These are phyloP conservation scores for Dittrichia graveolens DNA, from an alignment of 129 eudicot genomes.

Conservation along the genomic window DNA sequence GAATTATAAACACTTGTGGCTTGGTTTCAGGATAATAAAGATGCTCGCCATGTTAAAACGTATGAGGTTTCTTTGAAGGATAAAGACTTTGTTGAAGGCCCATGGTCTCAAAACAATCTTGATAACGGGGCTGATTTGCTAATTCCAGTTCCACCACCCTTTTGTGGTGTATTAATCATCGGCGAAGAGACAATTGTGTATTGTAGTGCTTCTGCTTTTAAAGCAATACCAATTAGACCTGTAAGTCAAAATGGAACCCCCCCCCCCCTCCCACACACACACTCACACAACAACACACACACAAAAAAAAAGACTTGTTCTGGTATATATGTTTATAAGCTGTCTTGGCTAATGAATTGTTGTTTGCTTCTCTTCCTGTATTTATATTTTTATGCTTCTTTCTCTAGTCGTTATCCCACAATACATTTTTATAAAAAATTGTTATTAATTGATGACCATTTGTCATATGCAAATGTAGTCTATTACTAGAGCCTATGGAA, in stretches of 20 bases:
- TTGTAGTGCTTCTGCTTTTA: slow-evolving; percentile 90
- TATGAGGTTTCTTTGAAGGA: slow-evolving; percentile 92
- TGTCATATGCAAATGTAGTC: slow-evolving; percentile 47
- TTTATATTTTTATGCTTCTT: not conserved
- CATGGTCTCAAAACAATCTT: slow-evolving; percentile 98
- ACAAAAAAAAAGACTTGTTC: not conserved
- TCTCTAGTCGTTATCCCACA: not conserved
- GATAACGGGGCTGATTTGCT: slow-evolving; percentile 96
- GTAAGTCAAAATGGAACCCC: slow-evolving; percentile 51
- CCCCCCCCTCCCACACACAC: not conserved
- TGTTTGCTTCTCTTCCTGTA: not conserved
- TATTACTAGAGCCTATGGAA: slow-evolving; percentile 92
- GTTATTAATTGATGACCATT: slow-evolving; percentile 6
- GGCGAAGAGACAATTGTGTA: slow-evolving; percentile 98
- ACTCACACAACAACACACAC: no score
- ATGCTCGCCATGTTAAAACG: slow-evolving; percentile 94
- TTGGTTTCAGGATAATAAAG: slow-evolving; percentile 86
- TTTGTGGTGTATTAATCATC: slow-evolving; percentile 92
- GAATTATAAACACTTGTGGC: not conserved
- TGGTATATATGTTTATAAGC: no score
- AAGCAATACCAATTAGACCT: slow-evolving; percentile 97
- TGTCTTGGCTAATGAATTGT: slow-evolving; percentile 1
- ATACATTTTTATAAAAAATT: not conserved
- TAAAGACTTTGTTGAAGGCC: slow-evolving; percentile 93
- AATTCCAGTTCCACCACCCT: slow-evolving; percentile 97